Base-by-base conservation (phyloP, 768 basidiomycete genomes). In the Lactarius akahatsu region DNA sequence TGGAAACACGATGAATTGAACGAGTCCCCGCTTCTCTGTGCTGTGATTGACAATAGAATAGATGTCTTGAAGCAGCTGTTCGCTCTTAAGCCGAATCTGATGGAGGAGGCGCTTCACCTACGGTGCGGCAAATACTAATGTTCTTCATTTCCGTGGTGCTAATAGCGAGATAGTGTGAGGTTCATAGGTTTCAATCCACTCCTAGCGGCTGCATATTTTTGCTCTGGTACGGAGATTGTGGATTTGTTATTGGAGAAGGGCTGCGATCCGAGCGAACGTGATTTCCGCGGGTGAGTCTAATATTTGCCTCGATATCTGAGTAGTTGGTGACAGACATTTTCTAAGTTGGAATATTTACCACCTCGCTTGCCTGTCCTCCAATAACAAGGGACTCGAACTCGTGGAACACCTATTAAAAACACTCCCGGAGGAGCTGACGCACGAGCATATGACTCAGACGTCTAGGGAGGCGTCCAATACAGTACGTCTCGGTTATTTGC, bases 341-440 rank as follows among this genome's bases (percentile, higher is more conserved):
- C 56, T 32, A 63, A 88, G 86, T 6, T 84, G 79, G 78, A 88
- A 88, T 70, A 80, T 87, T 26, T 83, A 80, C 65, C 87, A 88
- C 72, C 74, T 80, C 18, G 72, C 83, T 43, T 81, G 79, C 70
- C 43, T 70, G 0, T 57, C 62, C 0, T 74, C 74, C 55, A 58
- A 76, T 9, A 64, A 69, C 8, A 72, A 76, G 2, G 64, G 80
- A 20, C 5, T 59, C 2, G 61, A 63, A 15, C 61, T 74, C n/a
- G 71, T 86, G 18, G 73, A 79, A 32, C 78, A 84, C 70, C 70
- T 85, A 1, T 71, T 86, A 5, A 72, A 79, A 10, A 83, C 82
- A 65, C 78, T 88, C 2, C 84, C 86, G n/a, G 73, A 74, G 23
- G 82, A 86, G 32, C 76, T 81, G 16, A 80, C 75, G 41, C 78